phyloP scores from a whole-genome alignment of 1,139 yeast genomes.

The Eremothecium coryli region DNA sequence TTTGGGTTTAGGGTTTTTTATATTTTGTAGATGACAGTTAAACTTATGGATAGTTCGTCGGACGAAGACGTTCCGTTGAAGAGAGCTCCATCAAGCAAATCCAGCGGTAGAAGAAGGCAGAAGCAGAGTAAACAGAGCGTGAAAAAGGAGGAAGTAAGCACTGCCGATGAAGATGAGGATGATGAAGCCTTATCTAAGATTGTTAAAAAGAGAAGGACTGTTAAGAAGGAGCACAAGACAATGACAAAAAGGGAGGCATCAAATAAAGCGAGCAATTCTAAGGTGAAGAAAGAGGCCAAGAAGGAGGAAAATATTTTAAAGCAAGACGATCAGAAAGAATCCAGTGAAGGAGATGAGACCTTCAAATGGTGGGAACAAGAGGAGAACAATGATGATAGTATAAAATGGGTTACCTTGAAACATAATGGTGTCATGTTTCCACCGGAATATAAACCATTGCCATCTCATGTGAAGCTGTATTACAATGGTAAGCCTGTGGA shows the following conservation, averaged over 20 bases:
- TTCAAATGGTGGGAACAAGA: constrained; percentile 89
- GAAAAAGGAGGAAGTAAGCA: constrained; percentile 3
- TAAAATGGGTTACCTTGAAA: constrained; percentile 78
- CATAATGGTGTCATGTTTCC: constrained; percentile 93
- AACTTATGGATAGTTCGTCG: constrained; percentile 10
- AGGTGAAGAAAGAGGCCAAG: no score
- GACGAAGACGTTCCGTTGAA: constrained; percentile 8
- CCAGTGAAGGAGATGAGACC: constrained; percentile 42
- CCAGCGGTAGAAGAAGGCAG: constrained; percentile 1
- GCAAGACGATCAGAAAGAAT: constrained; percentile 10
- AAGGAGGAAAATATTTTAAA: constrained; percentile 2
- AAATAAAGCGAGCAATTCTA: constrained; percentile 8
- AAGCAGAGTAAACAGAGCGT: constrained; percentile 5
- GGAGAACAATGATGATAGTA: constrained; percentile 56
- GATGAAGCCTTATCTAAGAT: constrained; percentile 4
- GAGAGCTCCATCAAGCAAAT: neutral
- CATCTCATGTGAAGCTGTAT: constrained; percentile 63
- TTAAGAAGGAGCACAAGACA: constrained; percentile 5
- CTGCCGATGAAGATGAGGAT: constrained; percentile 1
- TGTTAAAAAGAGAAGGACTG: constrained; percentile 10
- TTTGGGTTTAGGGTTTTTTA: no score
- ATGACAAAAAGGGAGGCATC: constrained; percentile 8
- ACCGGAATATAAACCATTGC: constrained; percentile 82
- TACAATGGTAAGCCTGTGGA: constrained; percentile 69
- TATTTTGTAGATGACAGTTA: constrained; percentile 9